Conservation (phyloP, 2,329 filamentous ascomycete genomes). For the Helicocarpus griseus region DNA sequence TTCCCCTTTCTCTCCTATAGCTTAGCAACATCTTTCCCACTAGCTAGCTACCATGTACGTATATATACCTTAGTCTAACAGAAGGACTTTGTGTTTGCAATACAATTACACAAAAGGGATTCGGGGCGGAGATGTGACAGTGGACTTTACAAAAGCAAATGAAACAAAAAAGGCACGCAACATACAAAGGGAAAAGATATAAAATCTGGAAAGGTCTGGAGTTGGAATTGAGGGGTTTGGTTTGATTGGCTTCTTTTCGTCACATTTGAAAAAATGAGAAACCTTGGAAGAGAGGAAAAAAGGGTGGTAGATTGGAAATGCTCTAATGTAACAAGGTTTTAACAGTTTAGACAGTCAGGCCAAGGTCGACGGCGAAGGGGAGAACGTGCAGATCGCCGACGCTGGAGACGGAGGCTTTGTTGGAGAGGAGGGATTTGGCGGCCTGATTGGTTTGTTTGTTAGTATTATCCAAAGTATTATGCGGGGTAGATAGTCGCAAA, state of each 20-base stretch:
- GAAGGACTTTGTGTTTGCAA: not conserved
- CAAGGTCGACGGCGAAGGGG: constrained; percentile 88
- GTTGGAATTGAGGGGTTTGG: not conserved
- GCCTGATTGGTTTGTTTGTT: constrained; percentile 46
- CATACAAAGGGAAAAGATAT: constrained; percentile 7
- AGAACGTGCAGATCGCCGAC: constrained; percentile 88
- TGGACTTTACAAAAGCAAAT: constrained; percentile 14
- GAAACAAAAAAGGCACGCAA: constrained; percentile 16
- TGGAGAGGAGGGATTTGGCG: constrained; percentile 76
- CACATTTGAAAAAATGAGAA: not conserved
- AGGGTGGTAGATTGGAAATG: not conserved
- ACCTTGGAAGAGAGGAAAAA: not conserved
- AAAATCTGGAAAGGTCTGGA: not conserved
- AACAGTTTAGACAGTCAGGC: constrained; percentile 87
- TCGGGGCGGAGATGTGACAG: not conserved
- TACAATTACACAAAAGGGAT: not conserved
- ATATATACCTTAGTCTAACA: constrained; percentile 1
- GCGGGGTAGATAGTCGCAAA: not conserved
- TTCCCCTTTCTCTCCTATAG: not conserved
- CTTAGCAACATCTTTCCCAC: not conserved
- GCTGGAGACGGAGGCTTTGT: constrained; percentile 78
- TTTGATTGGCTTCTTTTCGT: not conserved
- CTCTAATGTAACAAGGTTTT: not conserved
- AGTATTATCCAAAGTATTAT: constrained; percentile 9
- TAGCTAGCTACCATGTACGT: not conserved